These are phyloP conservation scores for Fonticula alba DNA, from an alignment of 78 protist genomes.

Conservation along the genomic window DNA sequence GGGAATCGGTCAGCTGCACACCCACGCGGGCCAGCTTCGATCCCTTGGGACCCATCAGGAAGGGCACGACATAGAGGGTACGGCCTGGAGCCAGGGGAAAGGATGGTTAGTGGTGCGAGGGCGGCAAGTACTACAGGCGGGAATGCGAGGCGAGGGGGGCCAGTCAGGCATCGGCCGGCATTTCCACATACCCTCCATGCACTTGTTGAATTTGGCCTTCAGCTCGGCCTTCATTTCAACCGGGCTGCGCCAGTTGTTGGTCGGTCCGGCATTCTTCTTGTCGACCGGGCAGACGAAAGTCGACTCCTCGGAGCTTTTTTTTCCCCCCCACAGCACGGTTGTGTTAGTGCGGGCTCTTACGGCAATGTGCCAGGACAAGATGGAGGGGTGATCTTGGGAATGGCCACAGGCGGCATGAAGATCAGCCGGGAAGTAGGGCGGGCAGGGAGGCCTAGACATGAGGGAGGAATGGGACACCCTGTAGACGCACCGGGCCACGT, in stretches of 20 bases:
- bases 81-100: constrained; percentile 19
- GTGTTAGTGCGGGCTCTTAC: not conserved
- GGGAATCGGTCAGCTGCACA: constrained; percentile 60
- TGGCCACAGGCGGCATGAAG: no score
- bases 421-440: no score
- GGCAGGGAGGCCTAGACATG: no score
- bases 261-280: constrained; percentile 58
- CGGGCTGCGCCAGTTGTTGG: constrained; percentile 59
- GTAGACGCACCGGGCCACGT: constrained; percentile 26
- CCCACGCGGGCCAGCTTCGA: constrained; percentile 40
- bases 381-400: not conserved
- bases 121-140: not conserved
- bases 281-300: constrained; percentile 49
- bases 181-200: constrained; percentile 32
- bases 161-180: not conserved
- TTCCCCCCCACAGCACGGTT: constrained; percentile 47
- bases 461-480: no score
- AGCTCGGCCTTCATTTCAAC: constrained; percentile 34
- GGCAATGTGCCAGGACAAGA: not conserved
- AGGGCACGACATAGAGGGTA: constrained; percentile 72
- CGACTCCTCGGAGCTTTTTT: constrained; percentile 39
- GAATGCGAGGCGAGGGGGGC: not conserved
- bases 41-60: constrained; percentile 57
- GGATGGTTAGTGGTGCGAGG: not conserved
- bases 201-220: constrained; percentile 23